Evolutionary conservation across 225 moss, liverwort and hornwort genomes (phyloP).

Genomic region (Climacium dendroides): DNA sequence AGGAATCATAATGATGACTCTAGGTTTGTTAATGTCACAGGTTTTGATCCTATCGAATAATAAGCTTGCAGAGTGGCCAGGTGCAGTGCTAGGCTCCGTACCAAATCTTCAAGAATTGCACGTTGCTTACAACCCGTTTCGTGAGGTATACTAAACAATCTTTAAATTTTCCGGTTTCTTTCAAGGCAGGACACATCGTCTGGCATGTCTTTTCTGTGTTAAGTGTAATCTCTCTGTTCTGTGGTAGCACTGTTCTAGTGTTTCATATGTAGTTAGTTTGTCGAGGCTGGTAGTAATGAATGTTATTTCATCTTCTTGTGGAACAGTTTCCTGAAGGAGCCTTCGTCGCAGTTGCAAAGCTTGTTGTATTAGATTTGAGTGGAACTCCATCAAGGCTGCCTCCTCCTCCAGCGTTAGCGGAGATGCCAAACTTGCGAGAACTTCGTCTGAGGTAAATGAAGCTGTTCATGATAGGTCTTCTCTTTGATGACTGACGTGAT

Average conservation of each 20-base stretch:
- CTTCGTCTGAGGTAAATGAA: constrained; percentile 61
- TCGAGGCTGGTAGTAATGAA: background rate
- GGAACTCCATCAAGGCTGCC: constrained; percentile 50
- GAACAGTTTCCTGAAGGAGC: constrained; percentile 63
- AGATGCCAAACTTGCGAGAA: constrained; percentile 65
- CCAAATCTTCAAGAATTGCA: constrained; percentile 63
- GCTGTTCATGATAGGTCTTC: background rate
- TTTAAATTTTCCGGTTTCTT: background rate
- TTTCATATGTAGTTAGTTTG: background rate
- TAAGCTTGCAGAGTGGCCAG: constrained; percentile 77
- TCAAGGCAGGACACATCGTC: background rate
- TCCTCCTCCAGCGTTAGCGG: constrained; percentile 54
- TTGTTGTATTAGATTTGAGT: constrained; percentile 67
- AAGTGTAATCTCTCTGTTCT: background rate
- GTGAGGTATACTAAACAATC: constrained; percentile 19
- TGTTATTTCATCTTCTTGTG: background rate
- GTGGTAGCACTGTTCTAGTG: background rate
- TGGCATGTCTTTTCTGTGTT: background rate
- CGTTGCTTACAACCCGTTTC: constrained; percentile 58
- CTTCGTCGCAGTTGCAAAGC: constrained; percentile 51
- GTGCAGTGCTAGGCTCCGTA: constrained; percentile 51
- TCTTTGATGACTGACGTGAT: background rate
- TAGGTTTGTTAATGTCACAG: constrained; percentile 12
- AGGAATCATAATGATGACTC: background rate
- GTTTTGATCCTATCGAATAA: constrained; percentile 68